Evolutionary conservation across 768 basidiomycete species (phyloP).

Genomic region (Tephrocybe sp.): DNA sequence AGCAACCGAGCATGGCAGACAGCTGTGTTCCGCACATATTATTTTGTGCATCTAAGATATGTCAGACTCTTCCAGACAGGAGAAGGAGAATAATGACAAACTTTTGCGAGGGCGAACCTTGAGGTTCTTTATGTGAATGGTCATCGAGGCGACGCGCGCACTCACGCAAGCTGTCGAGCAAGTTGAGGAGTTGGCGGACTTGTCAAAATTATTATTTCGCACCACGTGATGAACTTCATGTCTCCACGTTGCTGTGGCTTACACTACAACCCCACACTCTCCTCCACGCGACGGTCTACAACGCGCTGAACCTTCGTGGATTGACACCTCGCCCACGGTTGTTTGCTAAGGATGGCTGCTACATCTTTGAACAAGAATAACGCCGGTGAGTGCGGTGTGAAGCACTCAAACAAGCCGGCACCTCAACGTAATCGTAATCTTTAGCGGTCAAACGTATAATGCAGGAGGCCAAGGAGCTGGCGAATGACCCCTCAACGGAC

Average conservation of each 20-base stretch:
- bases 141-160: constrained; percentile 22
- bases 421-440: background rate
- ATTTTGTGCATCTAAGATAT: constrained; percentile 37
- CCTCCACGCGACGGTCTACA: constrained; percentile 38
- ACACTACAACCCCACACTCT: background rate
- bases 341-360: constrained; percentile 25
- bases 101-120: constrained; percentile 80
- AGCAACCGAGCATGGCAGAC: constrained; percentile 80
- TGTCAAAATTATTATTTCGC: constrained; percentile 7
- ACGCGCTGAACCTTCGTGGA: constrained; percentile 39
- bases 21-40: constrained; percentile 71
- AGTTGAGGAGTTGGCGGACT: background rate
- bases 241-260: constrained; percentile 15
- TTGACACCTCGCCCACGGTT: background rate
- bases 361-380: constrained; percentile 84
- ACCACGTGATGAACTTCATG: constrained; percentile 18
- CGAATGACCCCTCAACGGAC: constrained; percentile 81
- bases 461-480: constrained; percentile 91
- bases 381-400: constrained; percentile 53
- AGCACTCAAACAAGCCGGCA: background rate
- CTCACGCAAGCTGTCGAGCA: constrained; percentile 12
- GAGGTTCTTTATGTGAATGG: constrained; percentile 76
- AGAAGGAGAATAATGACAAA: constrained; percentile 29
- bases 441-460: constrained; percentile 96
- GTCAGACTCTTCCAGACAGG: constrained; percentile 4